phyloP scores from a whole-genome alignment of 1,284 basidiomycete species.

The Moesziomyces globuligerus region DNA sequence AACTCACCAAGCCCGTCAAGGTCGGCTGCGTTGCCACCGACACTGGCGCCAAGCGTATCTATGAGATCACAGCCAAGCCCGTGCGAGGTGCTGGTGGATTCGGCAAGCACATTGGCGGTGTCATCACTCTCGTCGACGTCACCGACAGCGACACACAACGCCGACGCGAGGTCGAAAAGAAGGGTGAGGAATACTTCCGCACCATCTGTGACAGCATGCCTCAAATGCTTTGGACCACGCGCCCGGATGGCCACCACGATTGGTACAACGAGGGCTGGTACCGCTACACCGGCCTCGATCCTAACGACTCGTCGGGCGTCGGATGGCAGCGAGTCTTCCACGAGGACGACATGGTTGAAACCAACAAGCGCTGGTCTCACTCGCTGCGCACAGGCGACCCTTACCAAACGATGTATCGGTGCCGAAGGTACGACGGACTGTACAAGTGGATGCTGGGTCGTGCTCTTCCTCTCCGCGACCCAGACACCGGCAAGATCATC shows the following conservation, averaged over 20 bases:
- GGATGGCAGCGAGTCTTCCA: constrained; percentile 67
- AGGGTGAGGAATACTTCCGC: constrained; percentile 59
- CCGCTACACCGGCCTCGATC: constrained; percentile 64
- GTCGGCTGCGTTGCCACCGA: constrained; percentile 50
- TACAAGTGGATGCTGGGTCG: constrained; percentile 66
- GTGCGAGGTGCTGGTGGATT: constrained; percentile 56
- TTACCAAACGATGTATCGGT: constrained; percentile 66
- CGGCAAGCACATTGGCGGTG: constrained; percentile 59
- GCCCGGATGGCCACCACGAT: constrained; percentile 62
- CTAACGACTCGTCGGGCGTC: constrained; percentile 54
- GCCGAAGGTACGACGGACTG: constrained; percentile 57
- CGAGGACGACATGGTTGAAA: constrained; percentile 65
- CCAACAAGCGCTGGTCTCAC: constrained; percentile 61
- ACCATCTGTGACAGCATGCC: constrained; percentile 62
- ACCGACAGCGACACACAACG: constrained; percentile 34
- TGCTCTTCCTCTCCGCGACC: constrained; percentile 61
- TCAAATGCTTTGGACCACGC: constrained; percentile 67
- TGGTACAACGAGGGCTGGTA: constrained; percentile 63
- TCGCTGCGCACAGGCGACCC: constrained; percentile 67
- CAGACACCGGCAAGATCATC: constrained; percentile 53
- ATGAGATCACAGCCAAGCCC: constrained; percentile 55
- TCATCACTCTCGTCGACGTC: constrained; percentile 53
- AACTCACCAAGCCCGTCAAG: constrained; percentile 37
- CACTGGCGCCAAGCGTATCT: constrained; percentile 40
- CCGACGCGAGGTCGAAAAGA: constrained; percentile 43